Percentiles rank a stretch among this genome's conserved stretches.
phyloP scores from a whole-genome alignment of 768 basidiomycete genomes.

The Hericium rajendrae region DNA sequence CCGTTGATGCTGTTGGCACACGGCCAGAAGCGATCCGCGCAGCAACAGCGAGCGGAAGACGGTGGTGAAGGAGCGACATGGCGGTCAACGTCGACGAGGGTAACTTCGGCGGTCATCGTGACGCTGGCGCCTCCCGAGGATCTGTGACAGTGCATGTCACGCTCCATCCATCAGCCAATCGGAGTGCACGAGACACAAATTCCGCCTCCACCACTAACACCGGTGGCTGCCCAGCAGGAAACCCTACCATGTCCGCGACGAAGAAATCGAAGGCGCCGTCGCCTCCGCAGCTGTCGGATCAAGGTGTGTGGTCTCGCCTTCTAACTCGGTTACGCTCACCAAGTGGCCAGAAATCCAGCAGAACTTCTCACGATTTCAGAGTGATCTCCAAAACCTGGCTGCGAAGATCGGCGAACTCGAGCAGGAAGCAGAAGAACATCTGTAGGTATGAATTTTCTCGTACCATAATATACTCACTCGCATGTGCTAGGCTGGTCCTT shows the following conservation, averaged over 20 bases:
- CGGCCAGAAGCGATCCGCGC: slow-evolving; percentile 30
- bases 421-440: slow-evolving; percentile 91
- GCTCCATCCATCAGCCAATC: slow-evolving; percentile 34
- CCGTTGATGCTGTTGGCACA: slow-evolving; percentile 20
- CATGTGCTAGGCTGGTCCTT: slow-evolving; percentile 63
- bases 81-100: slow-evolving; percentile 33
- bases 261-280: slow-evolving; percentile 53
- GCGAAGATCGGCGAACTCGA: slow-evolving; percentile 95
- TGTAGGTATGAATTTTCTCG: slow-evolving; percentile 38
- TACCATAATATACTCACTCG: neutral
- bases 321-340: neutral
- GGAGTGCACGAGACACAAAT: slow-evolving; percentile 21
- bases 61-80: slow-evolving; percentile 52
- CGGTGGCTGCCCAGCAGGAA: slow-evolving; percentile 4
- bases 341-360: slow-evolving; percentile 71
- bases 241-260: slow-evolving; percentile 35
- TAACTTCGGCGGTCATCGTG: slow-evolving; percentile 14
- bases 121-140: neutral
- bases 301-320: slow-evolving; percentile 46
- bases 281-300: slow-evolving; percentile 49
- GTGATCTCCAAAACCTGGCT: slow-evolving; percentile 84
- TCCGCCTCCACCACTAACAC: neutral
- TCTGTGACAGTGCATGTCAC: slow-evolving; percentile 15
- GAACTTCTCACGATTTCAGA: slow-evolving; percentile 73
- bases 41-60: slow-evolving; percentile 42